Evolutionary conservation across 78 protist species (phyloP).

Genomic region (Protostelium mycophagum): DNA sequence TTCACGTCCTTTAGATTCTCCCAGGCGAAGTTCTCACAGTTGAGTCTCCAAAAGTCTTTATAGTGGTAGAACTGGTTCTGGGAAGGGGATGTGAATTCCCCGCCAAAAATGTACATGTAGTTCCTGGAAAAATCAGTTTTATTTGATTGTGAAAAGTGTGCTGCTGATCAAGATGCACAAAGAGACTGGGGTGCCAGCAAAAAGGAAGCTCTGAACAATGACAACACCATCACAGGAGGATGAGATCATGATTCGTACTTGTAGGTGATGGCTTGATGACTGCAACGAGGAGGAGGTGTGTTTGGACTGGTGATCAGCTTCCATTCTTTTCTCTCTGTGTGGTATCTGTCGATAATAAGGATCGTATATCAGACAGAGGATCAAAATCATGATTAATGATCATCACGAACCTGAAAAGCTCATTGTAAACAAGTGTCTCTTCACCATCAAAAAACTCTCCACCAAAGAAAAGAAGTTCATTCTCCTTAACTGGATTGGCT

Average conservation of each 20-base stretch:
- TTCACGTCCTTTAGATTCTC: neutral
- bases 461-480: constrained; percentile 47
- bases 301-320: neutral
- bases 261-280: constrained; percentile 12
- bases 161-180: too few species aligned
- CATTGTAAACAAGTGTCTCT: constrained; percentile 13
- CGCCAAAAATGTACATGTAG: constrained; percentile 27
- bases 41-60: constrained; percentile 20
- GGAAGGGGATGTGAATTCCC: constrained; percentile 11
- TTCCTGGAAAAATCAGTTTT: too few species aligned
- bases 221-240: neutral
- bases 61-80: constrained; percentile 14
- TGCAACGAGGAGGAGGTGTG: constrained; percentile 32
- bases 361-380: neutral
- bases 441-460: constrained; percentile 38
- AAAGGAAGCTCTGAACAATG: neutral
- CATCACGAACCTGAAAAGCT: neutral
- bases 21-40: constrained; percentile 7
- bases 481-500: neutral
- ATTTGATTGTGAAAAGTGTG: too few species aligned
- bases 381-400: neutral
- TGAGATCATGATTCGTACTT: too few species aligned
- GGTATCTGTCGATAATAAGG: too few species aligned
- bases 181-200: too few species aligned
- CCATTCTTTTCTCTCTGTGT: constrained; percentile 27